phyloP scores from a whole-genome alignment of 805 yeast species.

The Starmerella gropengiesseri region DNA sequence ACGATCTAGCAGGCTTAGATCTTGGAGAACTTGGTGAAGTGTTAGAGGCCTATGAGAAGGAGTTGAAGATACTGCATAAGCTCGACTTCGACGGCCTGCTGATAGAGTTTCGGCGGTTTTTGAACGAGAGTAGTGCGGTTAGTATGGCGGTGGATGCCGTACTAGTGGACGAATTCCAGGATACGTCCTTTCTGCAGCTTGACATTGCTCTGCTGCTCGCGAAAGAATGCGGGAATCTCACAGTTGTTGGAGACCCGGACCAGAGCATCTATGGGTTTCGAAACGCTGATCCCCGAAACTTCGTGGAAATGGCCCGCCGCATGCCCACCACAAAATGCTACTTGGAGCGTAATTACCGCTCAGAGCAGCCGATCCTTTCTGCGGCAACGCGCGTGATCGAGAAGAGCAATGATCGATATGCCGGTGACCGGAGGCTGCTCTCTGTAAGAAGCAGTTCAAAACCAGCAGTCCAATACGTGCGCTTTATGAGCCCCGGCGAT shows the following conservation, averaged over 20 bases:
- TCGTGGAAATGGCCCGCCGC: slow-evolving; percentile 41
- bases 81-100: slow-evolving; percentile 82
- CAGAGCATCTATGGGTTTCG: slow-evolving; percentile 88
- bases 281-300: slow-evolving; percentile 62
- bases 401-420: slow-evolving; percentile 1
- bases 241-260: slow-evolving; percentile 94
- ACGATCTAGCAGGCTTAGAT: background rate
- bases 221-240: slow-evolving; percentile 34
- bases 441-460: background rate
- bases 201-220: slow-evolving; percentile 50
- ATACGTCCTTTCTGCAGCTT: slow-evolving; percentile 70
- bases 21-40: background rate
- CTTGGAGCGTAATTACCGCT: slow-evolving; percentile 67
- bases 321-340: slow-evolving; percentile 31
- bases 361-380: slow-evolving; percentile 55
- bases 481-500: background rate
- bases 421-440: slow-evolving; percentile 24
- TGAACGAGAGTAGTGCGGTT: slow-evolving; percentile 32
- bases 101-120: slow-evolving; percentile 41
- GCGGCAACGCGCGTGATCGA: slow-evolving; percentile 41
- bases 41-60: slow-evolving; percentile 48
- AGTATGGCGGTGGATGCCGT: slow-evolving; percentile 52
- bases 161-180: slow-evolving; percentile 90
- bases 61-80: slow-evolving; percentile 33
- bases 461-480: slow-evolving; percentile 6